phyloP scores from a whole-genome alignment of 2,329 filamentous ascomycete species.

The Scedosporium boydii region DNA sequence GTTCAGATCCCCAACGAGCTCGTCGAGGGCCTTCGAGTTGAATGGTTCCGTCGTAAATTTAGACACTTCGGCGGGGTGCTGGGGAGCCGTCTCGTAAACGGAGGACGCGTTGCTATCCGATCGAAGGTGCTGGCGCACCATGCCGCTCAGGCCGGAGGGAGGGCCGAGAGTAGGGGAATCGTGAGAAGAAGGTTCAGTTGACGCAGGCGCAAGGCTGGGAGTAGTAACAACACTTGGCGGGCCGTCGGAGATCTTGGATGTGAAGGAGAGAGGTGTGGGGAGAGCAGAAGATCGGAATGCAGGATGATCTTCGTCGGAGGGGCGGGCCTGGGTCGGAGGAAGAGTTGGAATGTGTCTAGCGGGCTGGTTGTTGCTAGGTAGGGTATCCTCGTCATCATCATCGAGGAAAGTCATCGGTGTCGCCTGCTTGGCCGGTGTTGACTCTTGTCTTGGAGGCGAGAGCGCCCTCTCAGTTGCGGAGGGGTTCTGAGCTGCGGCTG shows the following conservation, averaged over 20 bases:
- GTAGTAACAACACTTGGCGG: constrained; percentile 7
- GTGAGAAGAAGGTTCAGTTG: constrained; percentile 18
- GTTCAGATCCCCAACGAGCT: constrained; percentile 26
- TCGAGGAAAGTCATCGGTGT: constrained; percentile 31
- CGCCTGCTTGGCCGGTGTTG: constrained; percentile 22
- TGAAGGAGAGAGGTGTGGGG: constrained; percentile 31
- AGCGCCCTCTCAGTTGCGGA: constrained; percentile 16
- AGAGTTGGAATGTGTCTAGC: constrained; percentile 12
- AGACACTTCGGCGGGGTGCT: constrained; percentile 18
- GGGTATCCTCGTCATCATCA: constrained; percentile 28
- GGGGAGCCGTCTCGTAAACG: constrained; percentile 48
- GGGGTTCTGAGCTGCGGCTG: constrained; percentile 30
- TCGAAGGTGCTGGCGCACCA: constrained; percentile 78
- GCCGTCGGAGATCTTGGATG: constrained; percentile 15
- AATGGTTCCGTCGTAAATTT: constrained; percentile 26
- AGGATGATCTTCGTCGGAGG: constrained; percentile 44
- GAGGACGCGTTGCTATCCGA: constrained; percentile 75
- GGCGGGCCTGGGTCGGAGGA: constrained; percentile 21
- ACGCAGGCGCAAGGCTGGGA: neutral
- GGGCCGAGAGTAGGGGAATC: constrained; percentile 79
- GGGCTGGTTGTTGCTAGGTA: constrained; percentile 12
- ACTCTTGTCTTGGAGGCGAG: constrained; percentile 16
- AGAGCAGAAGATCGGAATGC: constrained; percentile 38
- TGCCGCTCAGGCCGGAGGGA: constrained; percentile 58
- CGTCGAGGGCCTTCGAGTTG: constrained; percentile 18